Evolutionary conservation across 2,329 filamentous ascomycete species (phyloP).

Genomic region (Ceratocystiopsis sp.): DNA sequence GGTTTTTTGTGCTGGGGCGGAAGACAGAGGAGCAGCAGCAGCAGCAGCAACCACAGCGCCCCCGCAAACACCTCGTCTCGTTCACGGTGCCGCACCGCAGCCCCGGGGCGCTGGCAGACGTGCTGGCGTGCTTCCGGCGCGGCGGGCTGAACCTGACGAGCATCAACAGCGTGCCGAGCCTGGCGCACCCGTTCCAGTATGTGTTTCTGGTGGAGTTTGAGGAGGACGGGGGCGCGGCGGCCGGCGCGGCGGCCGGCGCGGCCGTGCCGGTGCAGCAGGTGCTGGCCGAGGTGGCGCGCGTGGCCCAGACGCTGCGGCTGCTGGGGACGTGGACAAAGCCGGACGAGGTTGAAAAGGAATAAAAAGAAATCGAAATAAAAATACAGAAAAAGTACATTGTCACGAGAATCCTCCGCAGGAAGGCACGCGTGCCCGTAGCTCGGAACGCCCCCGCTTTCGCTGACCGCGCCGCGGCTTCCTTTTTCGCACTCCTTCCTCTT

Average conservation of each 20-base stretch:
- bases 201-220: conserved; percentile 89
- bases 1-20: conserved; percentile 51
- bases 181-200: conserved; percentile 66
- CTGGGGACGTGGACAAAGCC: conserved; percentile 47
- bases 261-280: conserved; percentile 36
- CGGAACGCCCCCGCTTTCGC: too few species aligned
- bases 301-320: conserved; percentile 49
- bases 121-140: conserved; percentile 59
- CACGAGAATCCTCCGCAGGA: too few species aligned
- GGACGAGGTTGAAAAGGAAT: not conserved
- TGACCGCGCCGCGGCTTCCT: too few species aligned
- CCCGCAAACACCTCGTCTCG: conserved; percentile 58
- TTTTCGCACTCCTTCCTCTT: too few species aligned
- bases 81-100: conserved; percentile 66
- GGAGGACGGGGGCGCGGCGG: conserved; percentile 21
- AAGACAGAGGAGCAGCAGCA: not conserved
- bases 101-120: conserved; percentile 70
- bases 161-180: conserved; percentile 73
- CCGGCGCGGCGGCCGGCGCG: conserved; percentile 16
- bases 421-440: too few species aligned
- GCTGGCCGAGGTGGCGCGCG: conserved; percentile 36
- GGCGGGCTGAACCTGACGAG: conserved; percentile 69
- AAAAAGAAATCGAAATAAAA: not conserved
- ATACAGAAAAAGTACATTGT: not conserved
- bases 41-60: too few species aligned